Evolutionary conservation across 306 rosid genomes (phyloP).

Genomic region (Vigna mungo): DNA sequence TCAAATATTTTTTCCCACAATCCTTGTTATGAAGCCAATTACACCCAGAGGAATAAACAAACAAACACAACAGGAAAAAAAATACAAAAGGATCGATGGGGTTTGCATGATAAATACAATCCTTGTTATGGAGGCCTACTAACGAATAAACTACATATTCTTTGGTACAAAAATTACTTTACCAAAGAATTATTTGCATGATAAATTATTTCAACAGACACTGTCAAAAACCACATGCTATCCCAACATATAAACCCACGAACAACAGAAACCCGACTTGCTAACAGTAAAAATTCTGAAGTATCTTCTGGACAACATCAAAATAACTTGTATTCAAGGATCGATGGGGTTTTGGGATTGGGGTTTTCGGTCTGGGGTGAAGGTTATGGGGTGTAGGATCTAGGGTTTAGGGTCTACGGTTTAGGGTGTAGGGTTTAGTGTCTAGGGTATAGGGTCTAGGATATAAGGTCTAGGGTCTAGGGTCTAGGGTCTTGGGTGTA

Average conservation of each 20-base stretch:
- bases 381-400: too few relatives aligned
- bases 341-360: too few relatives aligned
- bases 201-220: background rate
- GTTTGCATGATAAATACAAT: too few relatives aligned
- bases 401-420: background rate
- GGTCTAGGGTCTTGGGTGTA: too few relatives aligned
- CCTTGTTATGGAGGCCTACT: too few relatives aligned
- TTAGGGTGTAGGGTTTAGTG: too few relatives aligned
- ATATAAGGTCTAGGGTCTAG: too few relatives aligned
- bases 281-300: background rate
- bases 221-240: background rate
- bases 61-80: background rate
- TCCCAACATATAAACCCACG: background rate
- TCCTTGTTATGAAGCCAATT: slow-evolving; percentile 8
- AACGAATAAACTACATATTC: too few relatives aligned
- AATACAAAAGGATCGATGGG: background rate
- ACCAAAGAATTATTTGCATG: background rate
- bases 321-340: background rate
- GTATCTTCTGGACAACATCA: background rate
- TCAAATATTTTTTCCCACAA: background rate
- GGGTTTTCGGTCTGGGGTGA: too few relatives aligned
- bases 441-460: too few relatives aligned
- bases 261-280: background rate
- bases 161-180: background rate
- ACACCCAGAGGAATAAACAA: background rate